Evolutionary conservation across 352 stramenopile genomes (phyloP).

Genomic region (Vaucheria bursata): DNA sequence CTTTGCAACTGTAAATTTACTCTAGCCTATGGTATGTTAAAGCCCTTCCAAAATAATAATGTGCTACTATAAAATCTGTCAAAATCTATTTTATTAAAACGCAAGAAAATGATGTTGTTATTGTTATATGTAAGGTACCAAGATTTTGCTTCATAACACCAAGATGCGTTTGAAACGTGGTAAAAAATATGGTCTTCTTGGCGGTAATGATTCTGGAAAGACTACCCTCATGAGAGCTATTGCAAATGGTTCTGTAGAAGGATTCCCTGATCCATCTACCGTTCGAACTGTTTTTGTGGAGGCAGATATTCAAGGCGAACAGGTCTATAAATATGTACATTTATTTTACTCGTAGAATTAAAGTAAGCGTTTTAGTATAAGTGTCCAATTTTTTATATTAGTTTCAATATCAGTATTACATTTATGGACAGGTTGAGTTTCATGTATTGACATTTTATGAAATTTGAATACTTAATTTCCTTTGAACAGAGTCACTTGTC

Average conservation of each 20-base stretch:
- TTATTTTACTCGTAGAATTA: no score
- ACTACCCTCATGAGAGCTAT: constrained; percentile 79
- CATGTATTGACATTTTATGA: no score
- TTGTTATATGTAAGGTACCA: no score
- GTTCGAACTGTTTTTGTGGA: constrained; percentile 92
- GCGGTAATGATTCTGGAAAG: constrained; percentile 85
- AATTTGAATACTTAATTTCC: no score
- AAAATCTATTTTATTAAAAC: no score
- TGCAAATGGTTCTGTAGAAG: constrained; percentile 70
- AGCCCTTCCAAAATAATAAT: background rate
- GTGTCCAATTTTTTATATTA: no score
- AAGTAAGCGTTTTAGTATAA: no score
- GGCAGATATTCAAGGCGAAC: constrained; percentile 79
- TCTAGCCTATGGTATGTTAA: constrained; percentile 75
- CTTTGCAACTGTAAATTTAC: constrained; percentile 99
- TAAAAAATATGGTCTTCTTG: constrained; percentile 88
- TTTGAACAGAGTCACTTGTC: constrained; percentile 61
- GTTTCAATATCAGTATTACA: no score
- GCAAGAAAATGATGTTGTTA: no score
- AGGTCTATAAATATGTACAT: no score
- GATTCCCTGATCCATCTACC: constrained; percentile 55
- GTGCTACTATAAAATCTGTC: no score
- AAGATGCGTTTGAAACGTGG: constrained; percentile 83
- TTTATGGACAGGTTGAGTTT: no score
- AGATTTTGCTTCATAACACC: constrained; percentile 92